Evolutionary conservation across 2,329 filamentous ascomycete genomes (phyloP), one percentile per base, ranked within the genome.

Genomic region (Aureobasidium sp.): DNA sequence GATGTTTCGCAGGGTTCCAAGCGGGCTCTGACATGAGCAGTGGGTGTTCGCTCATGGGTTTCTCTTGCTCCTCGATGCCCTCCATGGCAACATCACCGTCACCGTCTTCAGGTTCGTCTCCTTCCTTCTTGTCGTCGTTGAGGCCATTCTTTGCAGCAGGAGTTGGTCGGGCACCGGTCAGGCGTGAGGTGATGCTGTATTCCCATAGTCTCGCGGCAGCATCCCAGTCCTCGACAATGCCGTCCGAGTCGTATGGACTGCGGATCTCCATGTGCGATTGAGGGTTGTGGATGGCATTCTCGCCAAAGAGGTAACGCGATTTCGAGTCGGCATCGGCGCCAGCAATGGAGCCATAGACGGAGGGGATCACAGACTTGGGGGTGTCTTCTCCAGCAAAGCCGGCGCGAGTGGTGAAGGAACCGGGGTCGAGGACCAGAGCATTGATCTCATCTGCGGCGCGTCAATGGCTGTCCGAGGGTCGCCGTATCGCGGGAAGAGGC

Each of bases 321-420:
- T 81, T 79, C 25, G 76, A 77, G 46, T 79, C 74, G 60, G 74
- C 75, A 60, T 77, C 77, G 64, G 77, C 75, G 73, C 81, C 77
- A 59, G 79, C 72, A 42, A 75, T 67, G 19, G 73, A 69, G 63
- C 89, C 92, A 76, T 99, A 99, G 77, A 88, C 90, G 46, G 91
- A 94, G 29, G 93, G 92, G 61, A 95, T 82, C 61, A 97, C 86
- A 31, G 90, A 91, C 78, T 97, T 97, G 67, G 94, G 94, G 0
- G 91, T 88, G 76, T 99, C 94, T 82, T 99, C 95, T 71, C 95
- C 94, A 13, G 95, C 95, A 71, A 97, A 99, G 61, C 94, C 94
- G 62, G 92, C 94, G 75, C 95, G 91, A 42, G 89, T 92, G 67
- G 85, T 87, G 70, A 89, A 90, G 77, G 91, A 96, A 64, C 95